A percentile compares a stretch with the other conserved stretches of the same genome.
Conservation (phyloP, 2,329 filamentous ascomycete genomes). For the Pestalotiopsis sp. region DNA sequence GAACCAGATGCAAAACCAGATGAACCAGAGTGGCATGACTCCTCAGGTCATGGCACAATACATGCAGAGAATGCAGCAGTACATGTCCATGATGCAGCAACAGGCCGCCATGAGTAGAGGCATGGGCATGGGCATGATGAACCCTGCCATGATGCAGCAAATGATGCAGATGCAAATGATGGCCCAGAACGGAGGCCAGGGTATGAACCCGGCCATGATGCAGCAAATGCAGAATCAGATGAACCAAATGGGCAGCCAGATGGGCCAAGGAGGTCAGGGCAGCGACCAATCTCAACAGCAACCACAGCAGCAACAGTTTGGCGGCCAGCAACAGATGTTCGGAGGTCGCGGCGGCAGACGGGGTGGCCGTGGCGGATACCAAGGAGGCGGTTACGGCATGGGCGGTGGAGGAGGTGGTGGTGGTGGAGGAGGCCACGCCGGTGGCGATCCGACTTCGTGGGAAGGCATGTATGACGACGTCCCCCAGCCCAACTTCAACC, state of each 20-base stretch:
- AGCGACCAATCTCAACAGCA: slow-evolving; percentile 28
- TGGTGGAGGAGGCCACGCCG: slow-evolving; percentile 46
- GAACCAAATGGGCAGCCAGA: slow-evolving; percentile 37
- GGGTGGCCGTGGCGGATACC: slow-evolving; percentile 21
- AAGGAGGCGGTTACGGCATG: slow-evolving; percentile 28
- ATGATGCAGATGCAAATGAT: slow-evolving; percentile 75
- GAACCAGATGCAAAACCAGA: slow-evolving; percentile 32
- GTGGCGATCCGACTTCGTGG: slow-evolving; percentile 80
- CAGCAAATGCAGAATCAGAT: slow-evolving; percentile 58
- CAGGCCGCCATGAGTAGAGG: slow-evolving; percentile 84
- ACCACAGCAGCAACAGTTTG: background rate
- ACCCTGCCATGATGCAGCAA: slow-evolving; percentile 76
- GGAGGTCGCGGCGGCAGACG: slow-evolving; percentile 31
- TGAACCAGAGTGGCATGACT: slow-evolving; percentile 67
- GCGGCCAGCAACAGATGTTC: slow-evolving; percentile 28
- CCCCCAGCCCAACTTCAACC: slow-evolving; percentile 73
- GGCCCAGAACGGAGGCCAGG: slow-evolving; percentile 38
- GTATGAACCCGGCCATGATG: slow-evolving; percentile 59
- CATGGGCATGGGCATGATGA: slow-evolving; percentile 66
- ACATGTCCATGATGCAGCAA: slow-evolving; percentile 93
- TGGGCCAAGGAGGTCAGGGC: slow-evolving; percentile 39
- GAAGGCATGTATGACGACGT: slow-evolving; percentile 99
- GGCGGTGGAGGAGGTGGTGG: slow-evolving; percentile 39
- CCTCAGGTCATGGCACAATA: slow-evolving; percentile 98
- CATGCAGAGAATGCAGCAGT: slow-evolving; percentile 98